Evolutionary conservation across 805 yeast genomes (phyloP), one percentile per base, ranked within the genome.

Genomic region (Hanseniaspora taiwanica): DNA sequence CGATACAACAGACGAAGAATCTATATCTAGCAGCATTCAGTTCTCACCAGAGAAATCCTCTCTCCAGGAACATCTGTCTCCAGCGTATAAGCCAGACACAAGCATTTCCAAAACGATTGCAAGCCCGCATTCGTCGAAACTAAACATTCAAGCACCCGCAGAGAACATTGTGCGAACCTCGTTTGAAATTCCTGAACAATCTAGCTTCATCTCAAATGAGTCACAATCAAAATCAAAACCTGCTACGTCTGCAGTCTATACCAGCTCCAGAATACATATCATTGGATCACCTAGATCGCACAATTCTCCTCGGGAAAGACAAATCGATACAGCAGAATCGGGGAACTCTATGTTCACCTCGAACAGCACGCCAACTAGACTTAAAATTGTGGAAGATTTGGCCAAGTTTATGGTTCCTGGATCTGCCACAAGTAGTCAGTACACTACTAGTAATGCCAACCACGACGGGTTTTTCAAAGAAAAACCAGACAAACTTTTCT

Each of bases 191-290:
- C 27, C 36, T 19, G 17, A 21, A n/a, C 27, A n/a, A n/a, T n/a
- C n/a, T n/a, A n/a, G n/a, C n/a, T n/a, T n/a, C n/a, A n/a, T n/a
- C n/a, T n/a, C n/a, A n/a, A n/a, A n/a, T n/a, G n/a, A n/a, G n/a
- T n/a, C 14, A 25, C 10, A 25, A 5, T 25, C 29, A 25, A 25
- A 14, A 19, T 49, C 50, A 5, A 55, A 54, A 39, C 63, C 64
- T 13, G 62, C 62, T 2, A 47, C 62, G 1, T 59, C 64, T 1
- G 57, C 55, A 3, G 47, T 59, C 1, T 59, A 59, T 32, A 59
- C 61, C 8, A 59, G 60, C 1, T 59, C 64, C 1, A 53, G 64
- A 41, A 58, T 59, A 14, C 48, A 56, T n/a, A 57, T 58, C 6
- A 45, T 53, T 16, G 55, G 60, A 13, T 59, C 62, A 17, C 23